Evolutionary conservation across 345 rosid genomes (phyloP), one percentile per base, ranked within the genome.

Genomic region (Aethionema arabicum): DNA sequence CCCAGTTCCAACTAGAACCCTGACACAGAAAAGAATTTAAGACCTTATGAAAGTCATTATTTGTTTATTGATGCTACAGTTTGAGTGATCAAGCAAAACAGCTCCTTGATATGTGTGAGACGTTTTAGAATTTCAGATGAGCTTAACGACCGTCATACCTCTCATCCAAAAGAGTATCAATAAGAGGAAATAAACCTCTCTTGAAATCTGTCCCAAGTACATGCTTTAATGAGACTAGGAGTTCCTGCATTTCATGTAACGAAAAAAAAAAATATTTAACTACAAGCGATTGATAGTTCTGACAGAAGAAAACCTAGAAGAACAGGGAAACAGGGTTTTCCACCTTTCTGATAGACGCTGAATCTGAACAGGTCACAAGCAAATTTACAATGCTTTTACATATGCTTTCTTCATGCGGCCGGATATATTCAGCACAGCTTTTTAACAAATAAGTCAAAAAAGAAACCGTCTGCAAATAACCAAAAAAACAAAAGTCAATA

Each of bases 1-100:
- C 41, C 99, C 99, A 46, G 96, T 83, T 66, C 99, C 99, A 74
- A 90, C 97, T 38, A 90, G 81, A 79, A 93, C 97, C 76, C 99
- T 93, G 76, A 62, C 39, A 67, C 32, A 56, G 32, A 67, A 56
- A 54, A 47, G 38, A 32, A 15, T 14, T 5, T 5, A 16, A 30
- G 5, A 16, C 36, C 44, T 8, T 8, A 59, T 5, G 33, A n/a
- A 59, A 59, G 52, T 67, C 72, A 67, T 8, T 41, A 52, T 29
- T 33, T 51, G 53, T 59, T 51, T 8, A 49, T 32, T 32, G 61
- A 52, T 44, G 27, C 48, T 42, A n/a, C 29, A 43, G 52, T 27
- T 51, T 58, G 43, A 7, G 37, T 31, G 11, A 58, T 65, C 52
- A 27, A 32, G 51, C 60, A 38, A 42, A 29, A 31, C 54, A 50